These are phyloP conservation scores for Auricularia auricula-judae DNA, from an alignment of 768 basidiomycete species.

Conservation along the genomic window DNA sequence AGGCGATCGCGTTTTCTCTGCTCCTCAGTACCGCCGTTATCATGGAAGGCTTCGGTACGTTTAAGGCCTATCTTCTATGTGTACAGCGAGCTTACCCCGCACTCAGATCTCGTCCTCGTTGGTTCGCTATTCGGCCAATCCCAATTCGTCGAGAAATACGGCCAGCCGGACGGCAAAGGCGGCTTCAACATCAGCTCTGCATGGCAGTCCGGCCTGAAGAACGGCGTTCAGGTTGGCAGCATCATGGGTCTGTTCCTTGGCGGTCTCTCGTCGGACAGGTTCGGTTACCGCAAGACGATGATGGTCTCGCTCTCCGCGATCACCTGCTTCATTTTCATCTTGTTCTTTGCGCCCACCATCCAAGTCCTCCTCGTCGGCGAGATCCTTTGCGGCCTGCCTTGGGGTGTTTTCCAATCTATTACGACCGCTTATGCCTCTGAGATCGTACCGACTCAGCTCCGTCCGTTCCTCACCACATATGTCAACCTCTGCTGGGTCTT, in stretches of 20 bases:
- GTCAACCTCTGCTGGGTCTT: conserved; percentile 23
- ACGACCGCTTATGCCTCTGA: conserved; percentile 23
- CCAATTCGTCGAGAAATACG: too few relatives aligned
- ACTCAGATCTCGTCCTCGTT: too few relatives aligned
- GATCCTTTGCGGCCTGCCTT: conserved; percentile 10
- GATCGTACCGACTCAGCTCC: conserved; percentile 19
- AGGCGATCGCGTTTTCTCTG: too few relatives aligned
- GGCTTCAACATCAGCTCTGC: too few relatives aligned
- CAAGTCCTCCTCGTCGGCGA: conserved; percentile 12
- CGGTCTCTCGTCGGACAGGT: conserved; percentile 9
- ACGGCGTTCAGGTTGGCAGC: conserved; percentile 22
- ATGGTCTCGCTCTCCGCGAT: not conserved
- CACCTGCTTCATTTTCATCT: conserved; percentile 15
- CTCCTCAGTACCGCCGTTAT: too few relatives aligned
- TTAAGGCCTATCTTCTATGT: too few relatives aligned
- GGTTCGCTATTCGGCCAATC: too few relatives aligned
- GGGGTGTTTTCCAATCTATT: conserved; percentile 17
- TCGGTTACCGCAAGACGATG: not conserved
- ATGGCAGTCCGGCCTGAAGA: conserved; percentile 27
- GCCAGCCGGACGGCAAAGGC: too few relatives aligned
- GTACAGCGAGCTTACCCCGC: too few relatives aligned
- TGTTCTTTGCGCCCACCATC: conserved; percentile 12
- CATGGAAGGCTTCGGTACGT: too few relatives aligned
- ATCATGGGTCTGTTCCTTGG: conserved; percentile 22
- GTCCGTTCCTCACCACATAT: conserved; percentile 18